Base-by-base conservation (phyloP, 2,329 filamentous ascomycete species). In the Colletotrichum camelliae region DNA sequence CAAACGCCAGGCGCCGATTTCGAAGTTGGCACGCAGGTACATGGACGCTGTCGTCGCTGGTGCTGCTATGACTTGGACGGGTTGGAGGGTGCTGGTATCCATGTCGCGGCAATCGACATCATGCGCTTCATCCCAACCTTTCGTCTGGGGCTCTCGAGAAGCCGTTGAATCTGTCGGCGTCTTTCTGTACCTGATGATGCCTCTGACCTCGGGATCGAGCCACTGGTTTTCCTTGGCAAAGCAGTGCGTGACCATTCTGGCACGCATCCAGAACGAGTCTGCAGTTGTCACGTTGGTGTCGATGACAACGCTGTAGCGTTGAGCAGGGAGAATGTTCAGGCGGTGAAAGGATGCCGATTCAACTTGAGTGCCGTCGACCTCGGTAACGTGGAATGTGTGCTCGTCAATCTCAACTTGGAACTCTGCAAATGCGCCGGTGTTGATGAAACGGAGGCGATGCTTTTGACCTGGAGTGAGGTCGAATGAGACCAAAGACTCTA, bases 391-490 rank as follows among this genome's bases (percentile, higher is more conserved):
- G 81, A 94, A 91, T 1, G 86, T 81, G 78, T 95, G 94, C 66
- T 91, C 90, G 77, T 95, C 94, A 61, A 95, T 87, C 80, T 91
- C 92, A 33, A 95, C 88, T 80, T 95, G 93, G 77, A 95, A 94
- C 80, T 92, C 92, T 3, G 93, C 93, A 80, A 94, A 94, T 0
- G 92, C 93, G 13, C 92, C 94, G 10, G 93, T 89, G 77, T 95
- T 95, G 77, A 94, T 87, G 77, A 95, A 88, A 16, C 93, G 90
- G 65, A 95, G 84, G 58, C 93, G 89, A 78, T 95, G 94, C 2
- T 87, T 89, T 66, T 89, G 88, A 3, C 89, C 88, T 2, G 89
- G 86, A n/a, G 87, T 80, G 6, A 92, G 83, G 24, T 87, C 83
- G 1, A 86, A 78, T 0, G 80, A 78, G 1, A 83, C 80, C 2